Evolutionary conservation across 1,284 basidiomycete genomes (phyloP), one percentile per base, ranked within the genome.

Genomic region (Exobasidium cylindrosporum): DNA sequence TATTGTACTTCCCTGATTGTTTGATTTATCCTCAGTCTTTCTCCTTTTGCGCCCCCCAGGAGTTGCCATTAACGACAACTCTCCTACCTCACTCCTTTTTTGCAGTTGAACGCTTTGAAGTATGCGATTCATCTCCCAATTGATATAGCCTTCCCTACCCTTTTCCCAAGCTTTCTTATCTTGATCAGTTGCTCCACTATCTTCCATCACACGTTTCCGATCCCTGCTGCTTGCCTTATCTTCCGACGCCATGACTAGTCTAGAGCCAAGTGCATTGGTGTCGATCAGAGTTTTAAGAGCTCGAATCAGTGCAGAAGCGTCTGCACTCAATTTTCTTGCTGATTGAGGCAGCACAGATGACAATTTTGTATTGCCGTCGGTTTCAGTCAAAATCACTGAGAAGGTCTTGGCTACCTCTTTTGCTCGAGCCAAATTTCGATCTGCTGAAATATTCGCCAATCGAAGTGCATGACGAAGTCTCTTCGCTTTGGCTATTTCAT

Each of bases 101-200:
- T 40, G 35, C 53, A 11, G 14, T 54, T 67, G 64, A 45, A 60
- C 58, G 29, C 31, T 67, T 21, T 70, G 67, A 29, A 76, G 60
- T 53, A 77, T 74, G 10, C 69, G 60, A 28, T 71, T 63, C 17
- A 72, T 67, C 56, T 74, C 72, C 75, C 75, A 77, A 35, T 67
- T 70, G 28, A 77, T 61, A 54, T 76, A 77, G 1, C 57, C 64
- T 52, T 77, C 73, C 23, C 75, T 65, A 11, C 70, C 68, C 13
- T 63, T 56, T 26, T 72, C 66, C 75, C 72, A 76, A 5, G 63
- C 40, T 24, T 53, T 32, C 13, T 24, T 56, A 21, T 35, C 21
- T 13, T 23, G n/a, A 4, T 50, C 47, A 24, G 21, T 24, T 14
- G 47, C 47, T 13, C 47, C 47, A 26, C 47, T 50, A 50, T 21